These are phyloP conservation scores for Cordyceps tenuipes DNA, from an alignment of 2,329 filamentous ascomycete genomes.

Conservation along the genomic window DNA sequence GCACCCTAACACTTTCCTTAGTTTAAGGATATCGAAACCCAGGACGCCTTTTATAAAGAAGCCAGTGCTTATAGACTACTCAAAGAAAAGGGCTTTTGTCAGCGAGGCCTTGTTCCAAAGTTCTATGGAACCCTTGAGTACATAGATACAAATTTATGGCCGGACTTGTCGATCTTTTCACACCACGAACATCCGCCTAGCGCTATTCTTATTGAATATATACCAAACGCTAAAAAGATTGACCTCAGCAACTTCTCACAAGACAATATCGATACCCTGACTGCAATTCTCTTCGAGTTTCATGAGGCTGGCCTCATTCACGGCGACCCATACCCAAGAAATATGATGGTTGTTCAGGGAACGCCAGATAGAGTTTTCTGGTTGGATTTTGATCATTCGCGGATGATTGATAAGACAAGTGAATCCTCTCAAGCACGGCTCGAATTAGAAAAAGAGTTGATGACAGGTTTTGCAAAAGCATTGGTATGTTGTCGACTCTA, in stretches of 20 bases:
- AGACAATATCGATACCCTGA: background rate
- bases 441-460: background rate
- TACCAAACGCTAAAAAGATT: background rate
- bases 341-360: constrained; percentile 3
- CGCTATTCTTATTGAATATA: background rate
- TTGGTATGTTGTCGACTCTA: background rate
- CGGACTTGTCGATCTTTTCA: background rate
- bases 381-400: background rate
- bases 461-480: background rate
- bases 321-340: background rate
- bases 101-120: background rate
- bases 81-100: background rate
- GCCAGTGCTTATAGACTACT: background rate
- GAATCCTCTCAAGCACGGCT: background rate
- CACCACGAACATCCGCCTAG: background rate
- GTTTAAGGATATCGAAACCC: background rate
- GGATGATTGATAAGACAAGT: background rate
- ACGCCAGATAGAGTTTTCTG: background rate
- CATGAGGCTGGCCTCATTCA: background rate
- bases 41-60: background rate
- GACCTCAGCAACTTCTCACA: background rate
- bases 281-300: background rate
- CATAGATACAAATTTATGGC: background rate
- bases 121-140: background rate
- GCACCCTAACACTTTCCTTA: too few species aligned